phyloP scores from a whole-genome alignment of 441 rosid species.

The Aleurites moluccanus region DNA sequence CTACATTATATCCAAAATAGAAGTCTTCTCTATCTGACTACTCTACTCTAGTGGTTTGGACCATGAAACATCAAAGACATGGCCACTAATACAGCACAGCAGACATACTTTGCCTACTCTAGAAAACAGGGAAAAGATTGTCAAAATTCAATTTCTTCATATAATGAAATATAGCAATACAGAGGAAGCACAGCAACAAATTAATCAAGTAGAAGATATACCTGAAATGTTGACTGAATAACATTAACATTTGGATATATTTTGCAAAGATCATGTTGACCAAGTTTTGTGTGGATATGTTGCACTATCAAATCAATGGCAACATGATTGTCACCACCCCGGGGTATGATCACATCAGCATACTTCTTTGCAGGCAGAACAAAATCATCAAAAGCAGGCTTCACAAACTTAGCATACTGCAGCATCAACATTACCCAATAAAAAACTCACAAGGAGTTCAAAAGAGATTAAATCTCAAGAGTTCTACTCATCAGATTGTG shows the following conservation, averaged over 20 bases:
- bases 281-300: conserved; percentile 94
- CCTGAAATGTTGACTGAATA: conserved; percentile 96
- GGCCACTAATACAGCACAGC: conserved; percentile 3
- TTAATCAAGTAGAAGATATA: conserved; percentile 25
- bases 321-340: conserved; percentile 98
- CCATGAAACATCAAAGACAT: not conserved
- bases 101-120: not conserved
- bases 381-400: conserved; percentile 99
- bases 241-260: conserved; percentile 80
- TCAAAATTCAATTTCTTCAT: not conserved
- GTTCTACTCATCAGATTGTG: not conserved
- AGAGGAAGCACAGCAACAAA: not conserved
- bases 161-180: not conserved
- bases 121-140: not conserved
- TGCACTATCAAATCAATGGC: conserved; percentile 97
- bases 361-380: conserved; percentile 93
- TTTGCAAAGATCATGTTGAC: conserved; percentile 96
- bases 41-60: not conserved
- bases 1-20: not conserved
- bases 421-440: conserved; percentile 27
- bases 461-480: not conserved
- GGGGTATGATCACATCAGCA: conserved; percentile 94
- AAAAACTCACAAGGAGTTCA: not conserved
- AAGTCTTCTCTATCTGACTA: not conserved
- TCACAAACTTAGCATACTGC: conserved; percentile 98